phyloP scores from a whole-genome alignment of 1,284 basidiomycete genomes.

The Irpex sp. region DNA sequence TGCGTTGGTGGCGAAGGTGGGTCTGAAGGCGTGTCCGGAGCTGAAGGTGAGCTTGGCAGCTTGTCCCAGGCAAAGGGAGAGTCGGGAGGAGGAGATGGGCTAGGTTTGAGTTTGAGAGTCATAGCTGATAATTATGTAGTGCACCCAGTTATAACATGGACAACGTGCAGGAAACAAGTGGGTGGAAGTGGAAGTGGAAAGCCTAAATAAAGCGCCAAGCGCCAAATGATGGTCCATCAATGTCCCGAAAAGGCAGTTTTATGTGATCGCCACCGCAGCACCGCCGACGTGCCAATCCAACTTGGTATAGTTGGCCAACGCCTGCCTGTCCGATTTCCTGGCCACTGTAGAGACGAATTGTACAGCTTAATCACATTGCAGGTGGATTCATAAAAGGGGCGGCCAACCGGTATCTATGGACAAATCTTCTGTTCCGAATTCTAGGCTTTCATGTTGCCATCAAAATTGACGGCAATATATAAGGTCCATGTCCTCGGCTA shows the following conservation, averaged over 20 bases:
- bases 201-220: too few relatives aligned
- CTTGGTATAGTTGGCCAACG: too few relatives aligned
- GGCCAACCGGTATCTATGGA: too few relatives aligned
- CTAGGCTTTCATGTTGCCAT: neutral
- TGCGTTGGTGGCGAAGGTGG: conserved; percentile 59
- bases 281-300: too few relatives aligned
- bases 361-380: too few relatives aligned
- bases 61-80: conserved; percentile 56
- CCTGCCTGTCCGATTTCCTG: too few relatives aligned
- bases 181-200: too few relatives aligned
- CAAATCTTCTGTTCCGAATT: neutral
- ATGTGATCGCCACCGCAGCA: too few relatives aligned
- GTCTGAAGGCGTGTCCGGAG: conserved; percentile 30
- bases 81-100: conserved; percentile 27
- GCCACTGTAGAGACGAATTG: too few relatives aligned
- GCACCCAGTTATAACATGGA: neutral
- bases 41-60: conserved; percentile 30
- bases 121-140: conserved; percentile 18
- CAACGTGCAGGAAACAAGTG: neutral
- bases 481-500: neutral
- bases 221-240: too few relatives aligned
- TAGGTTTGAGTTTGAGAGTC: conserved; percentile 55
- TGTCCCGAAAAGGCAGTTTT: too few relatives aligned
- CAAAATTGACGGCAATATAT: neutral
- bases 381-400: too few relatives aligned